phyloP scores from a whole-genome alignment of 495 filamentous ascomycete species.

The Lophiostoma macrostomum region DNA sequence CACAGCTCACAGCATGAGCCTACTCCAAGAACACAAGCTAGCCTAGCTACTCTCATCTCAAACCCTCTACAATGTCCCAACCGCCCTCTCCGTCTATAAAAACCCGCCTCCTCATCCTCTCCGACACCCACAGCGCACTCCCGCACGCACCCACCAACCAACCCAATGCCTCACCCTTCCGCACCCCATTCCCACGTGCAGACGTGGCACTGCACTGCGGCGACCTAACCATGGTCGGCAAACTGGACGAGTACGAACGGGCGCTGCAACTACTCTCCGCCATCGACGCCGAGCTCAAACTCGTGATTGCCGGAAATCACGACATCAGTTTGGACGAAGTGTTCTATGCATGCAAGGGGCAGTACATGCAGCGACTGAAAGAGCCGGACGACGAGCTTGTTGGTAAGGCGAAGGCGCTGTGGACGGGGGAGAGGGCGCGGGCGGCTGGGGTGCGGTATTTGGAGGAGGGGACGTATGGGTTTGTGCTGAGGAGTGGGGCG shows the following conservation, averaged over 20 bases:
- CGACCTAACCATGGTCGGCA: conserved; percentile 66
- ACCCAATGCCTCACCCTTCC: conserved; percentile 29
- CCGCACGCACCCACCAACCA: neutral
- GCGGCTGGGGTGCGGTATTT: conserved; percentile 58
- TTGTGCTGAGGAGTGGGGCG: conserved; percentile 58
- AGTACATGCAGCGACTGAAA: conserved; percentile 25
- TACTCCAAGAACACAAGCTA: no score
- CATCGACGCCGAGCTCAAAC: conserved; percentile 64
- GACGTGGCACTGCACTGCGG: conserved; percentile 73
- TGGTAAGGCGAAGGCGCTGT: conserved; percentile 41
- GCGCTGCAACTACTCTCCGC: conserved; percentile 53
- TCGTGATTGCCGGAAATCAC: conserved; percentile 81
- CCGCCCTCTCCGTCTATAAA: conserved; percentile 10
- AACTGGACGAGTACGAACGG: conserved; percentile 51
- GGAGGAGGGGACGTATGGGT: conserved; percentile 60
- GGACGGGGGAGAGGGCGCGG: conserved; percentile 49
- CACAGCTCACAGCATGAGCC: no score
- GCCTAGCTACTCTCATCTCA: no score
- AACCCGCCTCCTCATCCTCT: conserved; percentile 39
- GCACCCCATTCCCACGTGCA: conserved; percentile 44
- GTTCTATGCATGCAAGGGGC: conserved; percentile 41
- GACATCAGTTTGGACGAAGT: conserved; percentile 66
- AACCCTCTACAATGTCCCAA: neutral
- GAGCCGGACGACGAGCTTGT: conserved; percentile 18
- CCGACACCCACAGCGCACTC: conserved; percentile 38